Evolutionary conservation across 1,284 basidiomycete species (phyloP), one percentile per base, ranked within the genome.

Genomic region (Microbotryomycetes sp.): DNA sequence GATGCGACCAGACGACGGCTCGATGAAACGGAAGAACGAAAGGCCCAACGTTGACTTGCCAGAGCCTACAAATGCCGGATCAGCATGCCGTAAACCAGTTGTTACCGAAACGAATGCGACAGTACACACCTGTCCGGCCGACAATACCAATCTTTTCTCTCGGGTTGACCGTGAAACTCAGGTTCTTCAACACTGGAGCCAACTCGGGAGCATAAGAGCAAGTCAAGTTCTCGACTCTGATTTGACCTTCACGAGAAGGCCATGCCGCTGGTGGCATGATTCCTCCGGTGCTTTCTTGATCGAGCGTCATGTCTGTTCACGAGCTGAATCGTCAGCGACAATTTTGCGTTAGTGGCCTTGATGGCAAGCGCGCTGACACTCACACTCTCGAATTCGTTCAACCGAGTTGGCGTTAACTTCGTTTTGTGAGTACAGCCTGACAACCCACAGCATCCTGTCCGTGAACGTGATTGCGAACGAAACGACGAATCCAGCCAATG

Each of bases 71-170:
- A 28, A 31, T 51, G 29, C 23, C 19, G 7, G 6, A 23, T 15
- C 3, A 28, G 23, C 6, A 4, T 19, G 30, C 36, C 14, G 31
- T 15, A 15, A 22, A 19, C 28, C 26, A 25, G 1, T 6, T 26
- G n/a, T 23, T 23, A 4, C 16, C 19, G 29, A 19, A 6, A 22
- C 0, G 15, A 22, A 6, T 23, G 23, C 30, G 48, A 6, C 47
- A 6, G 15, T 19, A 36, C 58, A 71, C 74, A 36, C 79, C 80
- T 0, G 80, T 81, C 16, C 80, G 70, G 3, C 81, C 81, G 46
- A 80, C 80, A 31, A 82, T 77, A 15, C 80, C 81, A 30, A 82
- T 25, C 67, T 80, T 80, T 64, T 80, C 77, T 25, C 76, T 74
- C 0, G 79, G 76, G 3, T 72, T 73, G 45, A 82, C 78, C 5